Conservation (phyloP, 106 monocot species). For the Platanthera guangdongensis region DNA sequence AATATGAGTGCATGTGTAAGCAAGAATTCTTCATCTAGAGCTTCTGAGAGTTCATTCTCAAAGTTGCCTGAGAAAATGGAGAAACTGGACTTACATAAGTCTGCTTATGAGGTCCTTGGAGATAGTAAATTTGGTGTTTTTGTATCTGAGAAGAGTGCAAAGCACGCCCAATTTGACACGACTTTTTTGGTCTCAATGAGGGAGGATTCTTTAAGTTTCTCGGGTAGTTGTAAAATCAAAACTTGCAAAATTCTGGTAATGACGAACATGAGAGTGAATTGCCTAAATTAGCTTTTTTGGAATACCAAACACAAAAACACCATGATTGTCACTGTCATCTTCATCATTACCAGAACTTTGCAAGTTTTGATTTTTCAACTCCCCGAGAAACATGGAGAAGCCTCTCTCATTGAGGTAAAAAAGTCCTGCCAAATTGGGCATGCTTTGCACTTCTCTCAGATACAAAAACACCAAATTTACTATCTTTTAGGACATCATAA, state of each 20-base stretch:
- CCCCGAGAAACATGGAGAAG: no score
- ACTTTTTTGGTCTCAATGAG: neutral
- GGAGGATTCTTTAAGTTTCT: constrained; percentile 20
- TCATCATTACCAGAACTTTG: no score
- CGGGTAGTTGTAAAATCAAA: constrained; percentile 31
- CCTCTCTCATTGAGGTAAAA: no score
- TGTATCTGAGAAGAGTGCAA: constrained; percentile 7
- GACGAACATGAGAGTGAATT: neutral
- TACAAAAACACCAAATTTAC: no score
- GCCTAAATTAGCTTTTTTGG: no score
- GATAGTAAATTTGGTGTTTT: neutral
- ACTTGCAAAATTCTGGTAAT: constrained; percentile 11
- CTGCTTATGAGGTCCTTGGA: neutral
- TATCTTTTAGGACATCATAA: no score
- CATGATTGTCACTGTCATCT: no score
- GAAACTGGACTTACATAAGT: constrained; percentile 7
- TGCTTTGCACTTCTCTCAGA: no score
- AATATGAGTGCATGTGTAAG: neutral
- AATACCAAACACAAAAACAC: no score
- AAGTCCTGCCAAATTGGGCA: no score
- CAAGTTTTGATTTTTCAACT: no score
- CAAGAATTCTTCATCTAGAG: neutral
- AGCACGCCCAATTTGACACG: constrained; percentile 5
- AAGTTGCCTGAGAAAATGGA: constrained; percentile 10
- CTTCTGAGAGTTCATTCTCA: neutral